phyloP scores from a whole-genome alignment of 176 grass and related monocot species.

The Poa pratensis region DNA sequence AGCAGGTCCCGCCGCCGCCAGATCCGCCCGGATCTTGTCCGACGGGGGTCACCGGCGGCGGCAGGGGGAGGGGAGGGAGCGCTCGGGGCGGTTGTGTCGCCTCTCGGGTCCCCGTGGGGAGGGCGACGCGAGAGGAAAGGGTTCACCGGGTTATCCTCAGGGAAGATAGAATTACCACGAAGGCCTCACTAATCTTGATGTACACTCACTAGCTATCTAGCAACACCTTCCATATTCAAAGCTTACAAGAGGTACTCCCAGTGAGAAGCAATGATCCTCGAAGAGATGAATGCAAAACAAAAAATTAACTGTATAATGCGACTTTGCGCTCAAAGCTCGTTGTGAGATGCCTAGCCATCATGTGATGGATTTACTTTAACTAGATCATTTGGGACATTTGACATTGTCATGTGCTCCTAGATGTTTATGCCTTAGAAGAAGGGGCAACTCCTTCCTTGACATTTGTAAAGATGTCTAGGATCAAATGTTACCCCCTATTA shows the following conservation, averaged over 20 bases:
- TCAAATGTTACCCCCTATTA: neutral
- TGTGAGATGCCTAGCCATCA: neutral
- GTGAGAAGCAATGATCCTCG: neutral
- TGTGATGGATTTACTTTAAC: neutral
- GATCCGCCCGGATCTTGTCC: no score
- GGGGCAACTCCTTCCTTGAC: neutral
- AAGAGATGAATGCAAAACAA: neutral
- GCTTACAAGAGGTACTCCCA: neutral
- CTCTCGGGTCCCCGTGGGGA: no score
- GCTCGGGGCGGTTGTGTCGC: no score
- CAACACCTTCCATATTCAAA: no score
- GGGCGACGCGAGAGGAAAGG: no score
- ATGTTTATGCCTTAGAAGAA: neutral
- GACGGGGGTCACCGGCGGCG: no score
- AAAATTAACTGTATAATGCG: neutral
- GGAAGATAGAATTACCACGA: no score
- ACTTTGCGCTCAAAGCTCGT: neutral
- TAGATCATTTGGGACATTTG: neutral
- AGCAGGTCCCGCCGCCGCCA: no score
- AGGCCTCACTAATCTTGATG: no score
- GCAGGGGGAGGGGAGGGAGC: no score
- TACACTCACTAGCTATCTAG: no score
- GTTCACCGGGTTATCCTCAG: no score
- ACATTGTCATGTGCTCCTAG: slow-evolving; percentile 12
- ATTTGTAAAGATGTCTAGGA: slow-evolving; percentile 1